Evolutionary conservation across 1,139 yeast genomes (phyloP).

Genomic region (Pichia kudriavzevii): DNA sequence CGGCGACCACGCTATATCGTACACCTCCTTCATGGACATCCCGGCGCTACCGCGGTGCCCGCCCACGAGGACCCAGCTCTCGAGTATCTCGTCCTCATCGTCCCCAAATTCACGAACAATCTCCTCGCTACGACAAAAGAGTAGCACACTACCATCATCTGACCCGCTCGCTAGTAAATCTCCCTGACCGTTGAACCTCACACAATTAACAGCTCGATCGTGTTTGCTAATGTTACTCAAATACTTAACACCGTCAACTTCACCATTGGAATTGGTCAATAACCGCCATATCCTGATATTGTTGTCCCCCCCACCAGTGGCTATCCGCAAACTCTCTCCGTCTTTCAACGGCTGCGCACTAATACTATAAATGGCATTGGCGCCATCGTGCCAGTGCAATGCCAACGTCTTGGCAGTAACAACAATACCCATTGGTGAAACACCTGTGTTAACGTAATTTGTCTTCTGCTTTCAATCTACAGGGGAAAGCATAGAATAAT

Average conservation of each 20-base stretch:
- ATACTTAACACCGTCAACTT: conserved; percentile 44
- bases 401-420: conserved; percentile 47
- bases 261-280: conserved; percentile 26
- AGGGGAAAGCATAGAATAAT: too few species aligned
- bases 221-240: conserved; percentile 77
- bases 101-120: conserved; percentile 51
- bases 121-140: conserved; percentile 63
- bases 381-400: conserved; percentile 77
- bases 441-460: too few species aligned
- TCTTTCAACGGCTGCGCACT: conserved; percentile 51
- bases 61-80: conserved; percentile 76
- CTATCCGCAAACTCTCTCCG: conserved; percentile 36
- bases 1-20: conserved; percentile 91
- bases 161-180: conserved; percentile 78
- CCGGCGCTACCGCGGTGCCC: too few species aligned
- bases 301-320: conserved; percentile 94
- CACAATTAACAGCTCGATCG: conserved; percentile 90
- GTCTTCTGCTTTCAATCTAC: too few species aligned
- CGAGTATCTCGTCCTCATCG: conserved; percentile 48
- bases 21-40: conserved; percentile 70
- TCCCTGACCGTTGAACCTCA: conserved; percentile 68
- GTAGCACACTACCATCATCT: conserved; percentile 81
- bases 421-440: too few species aligned
- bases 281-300: conserved; percentile 66
- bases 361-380: conserved; percentile 76